A percentile compares a stretch with the other conserved stretches of the same genome.
Conservation (phyloP, 2,329 filamentous ascomycete genomes). For the Dothistroma septosporum region DNA sequence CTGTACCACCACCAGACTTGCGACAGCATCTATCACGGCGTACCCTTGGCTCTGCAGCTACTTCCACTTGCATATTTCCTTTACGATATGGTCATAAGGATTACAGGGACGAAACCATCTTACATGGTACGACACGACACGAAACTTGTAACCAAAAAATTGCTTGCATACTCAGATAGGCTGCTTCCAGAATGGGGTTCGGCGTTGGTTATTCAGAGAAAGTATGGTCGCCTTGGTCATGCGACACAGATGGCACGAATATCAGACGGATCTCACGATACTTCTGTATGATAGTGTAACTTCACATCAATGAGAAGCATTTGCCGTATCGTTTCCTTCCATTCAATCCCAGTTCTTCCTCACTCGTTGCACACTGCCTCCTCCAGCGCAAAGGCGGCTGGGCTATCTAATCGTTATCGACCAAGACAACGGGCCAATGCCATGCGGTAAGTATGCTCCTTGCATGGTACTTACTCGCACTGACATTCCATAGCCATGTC, state of each 20-base stretch:
- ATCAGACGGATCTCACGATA: neutral
- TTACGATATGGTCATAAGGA: conserved; percentile 3
- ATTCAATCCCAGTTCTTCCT: neutral
- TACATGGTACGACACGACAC: conserved; percentile 7
- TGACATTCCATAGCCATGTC: neutral
- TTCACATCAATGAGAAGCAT: neutral
- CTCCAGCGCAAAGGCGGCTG: neutral
- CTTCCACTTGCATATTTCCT: conserved; percentile 7
- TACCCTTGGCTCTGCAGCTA: conserved; percentile 6
- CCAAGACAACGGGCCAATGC: neutral
- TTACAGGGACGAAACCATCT: conserved; percentile 5
- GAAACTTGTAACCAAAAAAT: conserved; percentile 12
- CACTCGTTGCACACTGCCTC: neutral
- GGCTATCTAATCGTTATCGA: neutral
- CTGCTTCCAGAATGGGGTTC: neutral
- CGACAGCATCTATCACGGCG: conserved; percentile 12
- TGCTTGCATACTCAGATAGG: conserved; percentile 10
- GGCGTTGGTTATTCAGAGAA: conserved; percentile 1
- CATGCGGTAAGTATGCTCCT: neutral
- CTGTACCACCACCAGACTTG: conserved; percentile 13
- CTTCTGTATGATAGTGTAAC: conserved; percentile 5
- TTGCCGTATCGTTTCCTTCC: neutral
- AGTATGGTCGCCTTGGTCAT: conserved; percentile 2
- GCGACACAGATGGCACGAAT: conserved; percentile 3
- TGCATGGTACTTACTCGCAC: neutral